These are phyloP conservation scores for Cucumis cinereus DNA, from an alignment of 306 rosid genomes.

Conservation along the genomic window DNA sequence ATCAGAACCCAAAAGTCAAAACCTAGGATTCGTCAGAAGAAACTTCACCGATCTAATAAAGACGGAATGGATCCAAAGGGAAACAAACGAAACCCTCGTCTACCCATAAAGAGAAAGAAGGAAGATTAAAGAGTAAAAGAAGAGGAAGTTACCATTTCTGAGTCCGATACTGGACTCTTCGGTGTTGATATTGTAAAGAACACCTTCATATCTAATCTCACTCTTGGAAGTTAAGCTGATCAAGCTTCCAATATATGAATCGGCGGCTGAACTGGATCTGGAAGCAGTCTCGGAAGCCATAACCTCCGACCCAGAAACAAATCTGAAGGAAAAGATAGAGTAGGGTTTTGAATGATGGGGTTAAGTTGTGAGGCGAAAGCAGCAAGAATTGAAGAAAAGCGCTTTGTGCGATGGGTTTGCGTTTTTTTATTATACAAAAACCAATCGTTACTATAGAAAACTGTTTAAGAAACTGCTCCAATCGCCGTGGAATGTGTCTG, in stretches of 20 bases:
- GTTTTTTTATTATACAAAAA: background rate
- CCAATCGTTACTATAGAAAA: background rate
- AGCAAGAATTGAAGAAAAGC: slow-evolving; percentile 12
- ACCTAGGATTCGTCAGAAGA: background rate
- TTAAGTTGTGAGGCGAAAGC: slow-evolving; percentile 19
- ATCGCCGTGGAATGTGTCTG: background rate
- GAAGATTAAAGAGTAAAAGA: background rate
- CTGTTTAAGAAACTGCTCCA: background rate
- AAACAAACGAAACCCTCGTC: background rate
- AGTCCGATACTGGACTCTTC: slow-evolving; percentile 78
- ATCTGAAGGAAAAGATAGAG: background rate
- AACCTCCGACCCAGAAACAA: slow-evolving; percentile 12
- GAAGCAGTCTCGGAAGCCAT: slow-evolving; percentile 56
- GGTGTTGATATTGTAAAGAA: slow-evolving; percentile 57
- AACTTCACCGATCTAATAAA: background rate
- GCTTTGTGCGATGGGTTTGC: background rate
- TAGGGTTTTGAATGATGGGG: slow-evolving; percentile 37
- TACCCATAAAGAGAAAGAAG: background rate
- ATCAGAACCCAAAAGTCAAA: background rate
- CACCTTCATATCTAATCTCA: slow-evolving; percentile 77
- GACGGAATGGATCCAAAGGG: background rate
- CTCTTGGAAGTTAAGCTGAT: slow-evolving; percentile 75
- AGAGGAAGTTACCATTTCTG: slow-evolving; percentile 31
- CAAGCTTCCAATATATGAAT: slow-evolving; percentile 67
- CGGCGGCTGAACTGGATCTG: slow-evolving; percentile 61